Percentiles rank a stretch among this genome's conserved stretches.
Conservation (phyloP, 805 yeast species). For the Zygosaccharomyces gambellarensis region DNA sequence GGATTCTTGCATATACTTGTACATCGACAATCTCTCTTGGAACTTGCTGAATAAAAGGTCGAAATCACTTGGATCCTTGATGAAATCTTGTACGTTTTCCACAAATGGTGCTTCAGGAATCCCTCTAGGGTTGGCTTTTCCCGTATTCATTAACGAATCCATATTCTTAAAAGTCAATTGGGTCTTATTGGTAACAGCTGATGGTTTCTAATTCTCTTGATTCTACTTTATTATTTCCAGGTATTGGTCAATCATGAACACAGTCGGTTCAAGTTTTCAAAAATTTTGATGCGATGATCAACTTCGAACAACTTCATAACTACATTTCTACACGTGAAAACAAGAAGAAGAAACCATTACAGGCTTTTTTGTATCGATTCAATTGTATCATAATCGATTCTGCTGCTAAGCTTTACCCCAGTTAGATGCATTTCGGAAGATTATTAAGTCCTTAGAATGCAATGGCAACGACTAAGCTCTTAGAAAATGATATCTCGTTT, state of each 20-base stretch:
- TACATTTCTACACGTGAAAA: not conserved
- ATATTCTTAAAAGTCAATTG: slow-evolving; percentile 12
- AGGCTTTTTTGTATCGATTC: not conserved
- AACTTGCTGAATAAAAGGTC: slow-evolving; percentile 64
- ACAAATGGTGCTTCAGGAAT: slow-evolving; percentile 96
- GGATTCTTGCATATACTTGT: slow-evolving; percentile 72
- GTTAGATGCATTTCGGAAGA: not conserved
- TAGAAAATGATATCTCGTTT: slow-evolving; percentile 27
- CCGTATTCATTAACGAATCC: slow-evolving; percentile 42
- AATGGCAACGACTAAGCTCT: slow-evolving; percentile 7
- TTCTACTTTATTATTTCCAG: not conserved
- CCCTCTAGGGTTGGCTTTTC: slow-evolving; percentile 79
- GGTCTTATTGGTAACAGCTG: not conserved
- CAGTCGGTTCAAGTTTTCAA: not conserved
- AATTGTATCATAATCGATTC: not conserved
- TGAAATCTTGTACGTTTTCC: slow-evolving; percentile 70
- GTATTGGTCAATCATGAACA: not conserved
- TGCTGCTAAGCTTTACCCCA: not conserved
- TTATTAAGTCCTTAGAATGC: not conserved
- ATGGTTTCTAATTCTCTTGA: not conserved
- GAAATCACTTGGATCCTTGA: slow-evolving; percentile 66
- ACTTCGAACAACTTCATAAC: not conserved
- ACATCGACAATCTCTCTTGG: slow-evolving; percentile 85
- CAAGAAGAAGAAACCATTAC: not conserved
- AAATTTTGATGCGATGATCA: not conserved